These are phyloP conservation scores for Fusarium musae DNA, from an alignment of 2,329 filamentous ascomycete genomes.

Conservation along the genomic window DNA sequence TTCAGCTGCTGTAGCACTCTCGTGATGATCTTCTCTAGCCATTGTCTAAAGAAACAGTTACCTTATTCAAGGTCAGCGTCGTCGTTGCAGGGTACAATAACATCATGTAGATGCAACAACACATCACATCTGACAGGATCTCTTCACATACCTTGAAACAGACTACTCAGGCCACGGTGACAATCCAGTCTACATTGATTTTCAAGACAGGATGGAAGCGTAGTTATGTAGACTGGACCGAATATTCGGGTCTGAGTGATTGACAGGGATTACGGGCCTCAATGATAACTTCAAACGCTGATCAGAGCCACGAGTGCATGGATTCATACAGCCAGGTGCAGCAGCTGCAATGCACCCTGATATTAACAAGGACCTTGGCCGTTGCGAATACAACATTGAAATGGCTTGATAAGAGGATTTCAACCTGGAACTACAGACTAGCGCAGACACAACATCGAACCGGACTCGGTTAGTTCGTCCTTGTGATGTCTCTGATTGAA, in stretches of 20 bases:
- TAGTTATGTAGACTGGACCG: not conserved
- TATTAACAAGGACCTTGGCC: not conserved
- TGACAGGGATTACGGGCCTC: not conserved
- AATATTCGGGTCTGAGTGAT: not conserved
- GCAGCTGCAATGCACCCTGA: not conserved
- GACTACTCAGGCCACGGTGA: not conserved
- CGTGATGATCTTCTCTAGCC: constrained; percentile 13
- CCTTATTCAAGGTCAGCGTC: not conserved
- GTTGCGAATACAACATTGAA: not conserved
- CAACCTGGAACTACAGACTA: not conserved
- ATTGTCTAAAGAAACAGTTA: constrained; percentile 21
- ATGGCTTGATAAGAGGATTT: constrained; percentile 7
- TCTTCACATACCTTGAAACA: not conserved
- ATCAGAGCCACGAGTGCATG: not conserved
- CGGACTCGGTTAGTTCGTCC: not conserved
- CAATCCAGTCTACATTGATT: not conserved
- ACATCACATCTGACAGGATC: not conserved
- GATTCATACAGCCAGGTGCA: not conserved
- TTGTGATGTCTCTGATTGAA: not conserved
- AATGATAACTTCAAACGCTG: not conserved
- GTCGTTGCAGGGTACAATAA: not conserved
- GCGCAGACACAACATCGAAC: not conserved
- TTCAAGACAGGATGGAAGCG: not conserved
- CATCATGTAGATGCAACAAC: no score
- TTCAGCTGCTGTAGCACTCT: constrained; percentile 19